Evolutionary conservation across 2,329 filamentous ascomycete genomes (phyloP).

Genomic region (Ophiocordyceps sinensis): DNA sequence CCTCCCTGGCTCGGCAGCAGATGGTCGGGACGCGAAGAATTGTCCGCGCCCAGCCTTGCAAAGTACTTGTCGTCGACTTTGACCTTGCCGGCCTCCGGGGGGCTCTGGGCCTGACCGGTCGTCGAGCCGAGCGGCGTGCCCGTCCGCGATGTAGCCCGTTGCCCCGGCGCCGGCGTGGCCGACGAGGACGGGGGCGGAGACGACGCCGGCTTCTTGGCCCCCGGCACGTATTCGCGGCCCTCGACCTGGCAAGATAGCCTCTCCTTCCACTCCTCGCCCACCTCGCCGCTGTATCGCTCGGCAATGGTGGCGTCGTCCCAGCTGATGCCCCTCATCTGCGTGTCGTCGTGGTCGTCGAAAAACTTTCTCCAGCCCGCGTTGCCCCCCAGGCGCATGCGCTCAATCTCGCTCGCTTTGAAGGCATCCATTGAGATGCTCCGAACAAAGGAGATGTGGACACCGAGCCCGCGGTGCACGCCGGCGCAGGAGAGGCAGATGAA

Average conservation of each 20-base stretch:
- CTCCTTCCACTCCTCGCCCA: conserved; percentile 92
- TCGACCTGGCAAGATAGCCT: conserved; percentile 77
- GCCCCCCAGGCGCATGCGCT: conserved; percentile 83
- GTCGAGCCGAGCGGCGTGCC: conserved; percentile 25
- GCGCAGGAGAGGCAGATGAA: conserved; percentile 98
- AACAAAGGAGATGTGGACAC: conserved; percentile 97
- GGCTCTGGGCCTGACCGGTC: conserved; percentile 23
- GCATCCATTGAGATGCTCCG: conserved; percentile 97
- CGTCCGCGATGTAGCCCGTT: conserved; percentile 21
- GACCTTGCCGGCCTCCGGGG: conserved; percentile 29
- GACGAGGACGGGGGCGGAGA: conserved; percentile 11
- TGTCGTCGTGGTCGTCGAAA: conserved; percentile 61
- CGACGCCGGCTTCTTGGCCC: conserved; percentile 38
- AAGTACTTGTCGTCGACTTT: conserved; percentile 82
- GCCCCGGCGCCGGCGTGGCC: conserved; percentile 18
- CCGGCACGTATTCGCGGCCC: conserved; percentile 69
- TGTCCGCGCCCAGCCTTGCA: conserved; percentile 67
- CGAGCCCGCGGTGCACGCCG: conserved; percentile 83
- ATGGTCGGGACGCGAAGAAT: conserved; percentile 58
- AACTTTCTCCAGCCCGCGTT: conserved; percentile 80
- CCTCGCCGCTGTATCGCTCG: conserved; percentile 78
- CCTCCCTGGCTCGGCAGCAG: conserved; percentile 82
- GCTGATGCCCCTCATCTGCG: conserved; percentile 49
- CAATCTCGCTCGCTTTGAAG: conserved; percentile 85
- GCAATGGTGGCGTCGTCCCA: conserved; percentile 85